phyloP scores from a whole-genome alignment of 208 protist genomes.

The Trypanosoma theileri region DNA sequence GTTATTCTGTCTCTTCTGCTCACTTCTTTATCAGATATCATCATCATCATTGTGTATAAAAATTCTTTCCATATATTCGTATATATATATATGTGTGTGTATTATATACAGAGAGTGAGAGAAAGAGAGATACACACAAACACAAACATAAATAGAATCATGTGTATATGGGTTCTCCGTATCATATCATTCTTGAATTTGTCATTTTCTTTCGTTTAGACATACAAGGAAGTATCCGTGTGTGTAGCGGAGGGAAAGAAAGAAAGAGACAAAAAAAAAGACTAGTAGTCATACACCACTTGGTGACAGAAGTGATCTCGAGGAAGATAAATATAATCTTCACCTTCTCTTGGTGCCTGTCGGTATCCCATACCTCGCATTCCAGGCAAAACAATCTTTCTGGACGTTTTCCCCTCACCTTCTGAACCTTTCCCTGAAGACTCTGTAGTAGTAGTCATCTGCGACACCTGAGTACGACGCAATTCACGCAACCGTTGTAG shows the following conservation, averaged over 20 bases:
- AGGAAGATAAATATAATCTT: conserved; percentile 71
- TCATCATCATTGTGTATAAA: too few species aligned
- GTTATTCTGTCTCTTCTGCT: too few species aligned
- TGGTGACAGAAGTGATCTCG: conserved; percentile 70
- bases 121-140: too few species aligned
- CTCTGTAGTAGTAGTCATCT: conserved; percentile 10
- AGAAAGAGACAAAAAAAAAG: neutral
- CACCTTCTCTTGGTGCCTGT: conserved; percentile 32
- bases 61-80: too few species aligned
- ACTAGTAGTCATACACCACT: conserved; percentile 50
- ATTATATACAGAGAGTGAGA: too few species aligned
- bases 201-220: too few species aligned
- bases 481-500: conserved; percentile 54
- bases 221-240: too few species aligned
- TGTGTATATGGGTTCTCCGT: neutral
- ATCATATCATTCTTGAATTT: neutral
- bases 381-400: conserved; percentile 47
- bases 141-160: too few species aligned
- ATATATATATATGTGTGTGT: too few species aligned
- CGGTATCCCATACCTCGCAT: conserved; percentile 57
- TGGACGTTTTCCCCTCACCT: neutral
- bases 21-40: too few species aligned
- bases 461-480: conserved; percentile 36
- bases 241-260: neutral
- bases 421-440: conserved; percentile 12